Conservation (phyloP, 495 filamentous ascomycete species). For the Pyrenopolyporus hunteri region DNA sequence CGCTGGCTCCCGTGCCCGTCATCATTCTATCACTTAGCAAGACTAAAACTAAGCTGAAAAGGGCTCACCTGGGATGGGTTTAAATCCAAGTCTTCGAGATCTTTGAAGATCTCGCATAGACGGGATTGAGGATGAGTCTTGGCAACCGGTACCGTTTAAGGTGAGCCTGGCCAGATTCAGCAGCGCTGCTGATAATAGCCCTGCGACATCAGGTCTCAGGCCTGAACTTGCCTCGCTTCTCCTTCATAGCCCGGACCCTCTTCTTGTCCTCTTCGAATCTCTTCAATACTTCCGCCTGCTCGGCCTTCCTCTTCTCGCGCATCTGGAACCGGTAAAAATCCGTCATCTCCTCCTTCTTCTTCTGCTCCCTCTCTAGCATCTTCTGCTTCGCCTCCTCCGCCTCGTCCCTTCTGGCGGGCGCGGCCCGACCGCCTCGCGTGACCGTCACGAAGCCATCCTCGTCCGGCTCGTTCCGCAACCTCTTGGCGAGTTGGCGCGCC, state of each 20-base stretch:
- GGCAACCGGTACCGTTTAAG: not conserved
- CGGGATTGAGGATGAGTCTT: too few relatives aligned
- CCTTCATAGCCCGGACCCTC: constrained; percentile 65
- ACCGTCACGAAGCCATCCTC: constrained; percentile 97
- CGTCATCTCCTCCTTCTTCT: constrained; percentile 66
- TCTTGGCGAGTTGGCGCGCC: constrained; percentile 65
- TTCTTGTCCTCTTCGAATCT: constrained; percentile 70
- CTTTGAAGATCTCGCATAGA: not conserved
- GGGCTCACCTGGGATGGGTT: constrained; percentile 5
- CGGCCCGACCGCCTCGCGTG: constrained; percentile 73
- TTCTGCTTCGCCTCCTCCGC: constrained; percentile 72
- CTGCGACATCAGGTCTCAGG: constrained; percentile 51
- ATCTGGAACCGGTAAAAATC: constrained; percentile 96
- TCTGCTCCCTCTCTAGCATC: constrained; percentile 72
- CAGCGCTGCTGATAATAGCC: not conserved
- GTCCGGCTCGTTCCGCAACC: constrained; percentile 76
- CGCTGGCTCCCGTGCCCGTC: constrained; percentile 63
- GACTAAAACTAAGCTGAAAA: not conserved
- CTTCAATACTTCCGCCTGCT: constrained; percentile 70
- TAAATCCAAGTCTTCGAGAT: not conserved
- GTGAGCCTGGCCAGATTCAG: not conserved
- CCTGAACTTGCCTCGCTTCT: constrained; percentile 64
- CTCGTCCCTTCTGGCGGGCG: constrained; percentile 76
- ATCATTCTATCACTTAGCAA: constrained; percentile 56
- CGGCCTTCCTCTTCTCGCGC: constrained; percentile 85